These are phyloP conservation scores for Penicillium vulpinum DNA, from an alignment of 2,329 filamentous ascomycete species.

Conservation along the genomic window DNA sequence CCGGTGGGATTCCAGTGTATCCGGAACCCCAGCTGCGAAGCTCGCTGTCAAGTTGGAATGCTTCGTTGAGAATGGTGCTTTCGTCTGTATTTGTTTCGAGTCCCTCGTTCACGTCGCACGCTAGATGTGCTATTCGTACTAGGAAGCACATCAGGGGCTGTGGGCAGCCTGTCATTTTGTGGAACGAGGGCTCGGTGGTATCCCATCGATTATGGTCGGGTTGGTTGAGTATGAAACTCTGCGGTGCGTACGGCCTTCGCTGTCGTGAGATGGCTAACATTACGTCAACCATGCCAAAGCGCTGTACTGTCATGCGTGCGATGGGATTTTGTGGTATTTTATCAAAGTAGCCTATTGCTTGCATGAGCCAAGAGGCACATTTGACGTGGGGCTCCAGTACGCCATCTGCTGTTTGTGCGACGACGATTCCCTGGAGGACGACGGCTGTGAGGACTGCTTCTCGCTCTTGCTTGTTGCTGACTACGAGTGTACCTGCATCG, in stretches of 20 bases:
- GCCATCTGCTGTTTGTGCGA: slow-evolving; percentile 24
- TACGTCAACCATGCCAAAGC: slow-evolving; percentile 27
- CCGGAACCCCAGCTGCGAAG: slow-evolving; percentile 20
- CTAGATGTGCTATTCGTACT: slow-evolving; percentile 21
- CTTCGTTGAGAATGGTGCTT: slow-evolving; percentile 10
- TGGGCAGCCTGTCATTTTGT: slow-evolving; percentile 28
- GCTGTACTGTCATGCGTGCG: slow-evolving; percentile 20
- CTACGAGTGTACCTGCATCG: slow-evolving; percentile 1
- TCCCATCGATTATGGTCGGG: slow-evolving; percentile 21
- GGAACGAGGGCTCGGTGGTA: slow-evolving; percentile 23
- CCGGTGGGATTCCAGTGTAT: slow-evolving; percentile 4
- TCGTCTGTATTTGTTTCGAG: neutral
- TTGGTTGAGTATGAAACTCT: slow-evolving; percentile 18
- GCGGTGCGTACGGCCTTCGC: slow-evolving; percentile 20
- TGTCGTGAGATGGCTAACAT: slow-evolving; percentile 28
- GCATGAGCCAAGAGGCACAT: slow-evolving; percentile 26
- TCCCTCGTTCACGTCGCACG: slow-evolving; percentile 20
- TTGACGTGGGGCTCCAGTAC: slow-evolving; percentile 25
- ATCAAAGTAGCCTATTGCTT: slow-evolving; percentile 17
- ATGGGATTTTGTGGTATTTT: slow-evolving; percentile 16
- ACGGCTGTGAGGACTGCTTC: slow-evolving; percentile 23
- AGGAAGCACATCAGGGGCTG: slow-evolving; percentile 27
- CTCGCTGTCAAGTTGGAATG: slow-evolving; percentile 21
- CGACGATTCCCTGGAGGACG: slow-evolving; percentile 23
- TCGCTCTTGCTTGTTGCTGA: slow-evolving; percentile 9